phyloP scores from a whole-genome alignment of 805 yeast genomes.

The Debaryomyces castellii region DNA sequence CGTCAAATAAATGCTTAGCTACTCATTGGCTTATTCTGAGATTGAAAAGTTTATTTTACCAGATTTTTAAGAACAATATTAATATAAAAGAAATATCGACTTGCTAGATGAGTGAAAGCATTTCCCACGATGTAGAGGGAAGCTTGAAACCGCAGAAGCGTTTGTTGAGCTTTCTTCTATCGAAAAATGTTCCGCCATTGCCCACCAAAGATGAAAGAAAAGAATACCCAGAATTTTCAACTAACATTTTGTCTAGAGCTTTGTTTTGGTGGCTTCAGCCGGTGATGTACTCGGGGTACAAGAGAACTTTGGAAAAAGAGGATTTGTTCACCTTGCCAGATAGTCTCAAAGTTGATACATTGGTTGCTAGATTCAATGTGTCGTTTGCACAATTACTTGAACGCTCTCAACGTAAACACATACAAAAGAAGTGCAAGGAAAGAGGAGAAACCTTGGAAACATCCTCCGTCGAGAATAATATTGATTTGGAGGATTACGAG shows the following conservation, averaged over 20 bases:
- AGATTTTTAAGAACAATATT: neutral
- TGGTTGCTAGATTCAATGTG: slow-evolving; percentile 26
- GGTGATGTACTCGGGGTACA: slow-evolving; percentile 64
- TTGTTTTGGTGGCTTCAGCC: slow-evolving; percentile 73
- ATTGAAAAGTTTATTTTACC: neutral
- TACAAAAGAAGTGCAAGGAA: slow-evolving; percentile 23
- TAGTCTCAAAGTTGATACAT: slow-evolving; percentile 30
- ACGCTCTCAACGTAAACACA: slow-evolving; percentile 20
- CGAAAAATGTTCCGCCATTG: slow-evolving; percentile 49
- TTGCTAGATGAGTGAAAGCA: neutral
- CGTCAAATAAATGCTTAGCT: neutral
- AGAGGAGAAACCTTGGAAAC: slow-evolving; percentile 24
- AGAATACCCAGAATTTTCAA: slow-evolving; percentile 41
- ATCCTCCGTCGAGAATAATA: slow-evolving; percentile 18
- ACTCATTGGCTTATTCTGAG: neutral
- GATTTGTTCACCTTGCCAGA: slow-evolving; percentile 51
- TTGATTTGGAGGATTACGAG: slow-evolving; percentile 31
- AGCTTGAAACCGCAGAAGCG: slow-evolving; percentile 28
- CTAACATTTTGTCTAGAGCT: slow-evolving; percentile 39
- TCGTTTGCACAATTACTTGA: slow-evolving; percentile 19
- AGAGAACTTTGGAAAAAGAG: slow-evolving; percentile 63
- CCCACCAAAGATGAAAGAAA: slow-evolving; percentile 52
- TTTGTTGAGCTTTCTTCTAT: slow-evolving; percentile 30
- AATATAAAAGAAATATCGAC: neutral
- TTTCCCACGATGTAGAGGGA: slow-evolving; percentile 1